phyloP scores from a whole-genome alignment of 352 stramenopile genomes.

The Sclerospora graminicola region DNA sequence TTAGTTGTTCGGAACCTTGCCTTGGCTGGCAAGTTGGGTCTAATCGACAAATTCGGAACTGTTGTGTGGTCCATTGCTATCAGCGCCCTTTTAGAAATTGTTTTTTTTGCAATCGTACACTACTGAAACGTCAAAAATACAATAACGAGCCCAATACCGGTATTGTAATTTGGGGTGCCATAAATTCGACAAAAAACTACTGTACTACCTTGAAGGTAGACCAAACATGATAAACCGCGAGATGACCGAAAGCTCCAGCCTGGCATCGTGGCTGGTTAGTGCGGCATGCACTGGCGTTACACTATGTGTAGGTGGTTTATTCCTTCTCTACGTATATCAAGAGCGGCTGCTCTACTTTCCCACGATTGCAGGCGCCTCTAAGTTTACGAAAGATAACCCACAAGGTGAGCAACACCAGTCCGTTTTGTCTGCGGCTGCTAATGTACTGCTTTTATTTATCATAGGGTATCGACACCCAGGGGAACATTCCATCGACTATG shows the following conservation, averaged over 20 bases:
- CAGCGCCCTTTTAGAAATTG: too few species aligned
- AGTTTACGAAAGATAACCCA: conserved; percentile 76
- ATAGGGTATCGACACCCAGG: conserved; percentile 80
- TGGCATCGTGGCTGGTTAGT: conserved; percentile 51
- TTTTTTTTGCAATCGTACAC: too few species aligned
- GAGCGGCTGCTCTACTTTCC: conserved; percentile 81
- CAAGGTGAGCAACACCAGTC: conserved; percentile 21
- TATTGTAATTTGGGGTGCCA: too few species aligned
- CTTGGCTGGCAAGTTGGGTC: too few species aligned
- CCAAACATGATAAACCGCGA: background rate
- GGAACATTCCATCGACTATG: conserved; percentile 84
- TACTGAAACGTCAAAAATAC: too few species aligned
- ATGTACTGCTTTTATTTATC: conserved; percentile 2
- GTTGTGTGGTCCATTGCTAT: too few species aligned
- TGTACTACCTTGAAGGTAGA: background rate
- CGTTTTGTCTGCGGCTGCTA: background rate
- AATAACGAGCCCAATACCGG: too few species aligned
- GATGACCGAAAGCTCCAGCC: conserved; percentile 37
- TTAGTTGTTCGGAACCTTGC: too few species aligned
- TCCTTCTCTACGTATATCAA: conserved; percentile 77
- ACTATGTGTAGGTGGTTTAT: conserved; percentile 41
- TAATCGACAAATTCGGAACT: too few species aligned
- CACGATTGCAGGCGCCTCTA: conserved; percentile 61
- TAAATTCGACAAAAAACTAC: background rate
- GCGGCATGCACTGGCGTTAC: conserved; percentile 49